These are phyloP conservation scores for Lachancea sp. DNA, from an alignment of 805 yeast species.

Conservation along the genomic window DNA sequence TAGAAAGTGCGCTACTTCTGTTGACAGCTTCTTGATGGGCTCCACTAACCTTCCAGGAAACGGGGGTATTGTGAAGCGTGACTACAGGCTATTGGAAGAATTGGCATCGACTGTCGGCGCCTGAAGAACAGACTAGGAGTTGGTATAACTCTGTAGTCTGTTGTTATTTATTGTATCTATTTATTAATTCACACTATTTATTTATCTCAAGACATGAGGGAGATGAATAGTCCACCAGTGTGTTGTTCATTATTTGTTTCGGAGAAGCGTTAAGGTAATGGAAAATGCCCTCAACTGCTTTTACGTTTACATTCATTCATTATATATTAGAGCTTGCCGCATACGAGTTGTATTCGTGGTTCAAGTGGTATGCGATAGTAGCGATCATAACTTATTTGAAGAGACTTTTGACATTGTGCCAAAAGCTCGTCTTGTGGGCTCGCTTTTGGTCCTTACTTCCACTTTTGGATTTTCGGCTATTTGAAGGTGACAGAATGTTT, in stretches of 20 bases:
- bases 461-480: conserved; percentile 12
- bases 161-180: neutral
- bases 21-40: conserved; percentile 75
- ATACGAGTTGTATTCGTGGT: too few relatives aligned
- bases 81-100: conserved; percentile 69
- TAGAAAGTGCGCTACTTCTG: conserved; percentile 95
- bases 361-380: neutral
- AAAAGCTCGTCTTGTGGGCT: conserved; percentile 13
- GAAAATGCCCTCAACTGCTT: too few relatives aligned
- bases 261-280: too few relatives aligned
- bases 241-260: too few relatives aligned
- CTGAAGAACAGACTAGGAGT: neutral
- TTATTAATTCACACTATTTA: neutral
- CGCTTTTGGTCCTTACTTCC: conserved; percentile 6
- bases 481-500: conserved; percentile 27
- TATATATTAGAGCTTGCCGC: too few relatives aligned
- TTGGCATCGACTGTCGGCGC: conserved; percentile 53
- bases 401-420: conserved; percentile 13
- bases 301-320: too few relatives aligned
- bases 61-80: conserved; percentile 86
- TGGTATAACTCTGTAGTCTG: neutral
- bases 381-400: conserved; percentile 4
- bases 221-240: too few relatives aligned
- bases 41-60: conserved; percentile 82
- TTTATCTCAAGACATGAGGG: neutral